Conservation (phyloP, 768 basidiomycete species). For the Rhodotorula kratochvilovae region DNA sequence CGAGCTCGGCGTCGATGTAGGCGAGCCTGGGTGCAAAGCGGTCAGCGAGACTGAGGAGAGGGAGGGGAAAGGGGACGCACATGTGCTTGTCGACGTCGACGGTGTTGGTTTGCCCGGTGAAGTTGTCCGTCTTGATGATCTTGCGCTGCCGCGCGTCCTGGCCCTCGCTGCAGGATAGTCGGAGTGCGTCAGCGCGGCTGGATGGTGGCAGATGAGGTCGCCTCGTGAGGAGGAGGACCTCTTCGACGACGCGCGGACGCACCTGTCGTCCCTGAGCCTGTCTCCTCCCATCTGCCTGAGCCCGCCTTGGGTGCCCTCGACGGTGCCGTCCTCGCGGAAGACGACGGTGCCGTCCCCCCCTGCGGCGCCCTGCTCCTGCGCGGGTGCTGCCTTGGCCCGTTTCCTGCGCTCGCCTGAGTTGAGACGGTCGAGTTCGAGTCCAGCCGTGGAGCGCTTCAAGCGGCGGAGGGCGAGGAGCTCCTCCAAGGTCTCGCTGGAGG, state of each 20-base stretch:
- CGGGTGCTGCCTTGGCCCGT: slow-evolving; percentile 62
- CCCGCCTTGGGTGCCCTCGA: slow-evolving; percentile 45
- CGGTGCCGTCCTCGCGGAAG: slow-evolving; percentile 10
- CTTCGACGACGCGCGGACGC: too few relatives aligned
- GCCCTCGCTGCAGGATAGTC: slow-evolving; percentile 56
- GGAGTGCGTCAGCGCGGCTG: background rate
- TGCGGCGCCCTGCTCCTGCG: slow-evolving; percentile 56
- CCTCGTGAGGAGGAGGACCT: too few relatives aligned
- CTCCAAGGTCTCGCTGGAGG: slow-evolving; percentile 52
- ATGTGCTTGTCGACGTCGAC: slow-evolving; percentile 98
- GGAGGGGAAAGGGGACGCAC: slow-evolving; percentile 53
- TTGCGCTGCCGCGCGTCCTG: slow-evolving; percentile 64
- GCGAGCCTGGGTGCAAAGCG: slow-evolving; percentile 67
- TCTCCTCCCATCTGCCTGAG: slow-evolving; percentile 43
- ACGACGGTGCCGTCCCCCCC: slow-evolving; percentile 44
- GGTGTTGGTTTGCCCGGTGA: slow-evolving; percentile 93
- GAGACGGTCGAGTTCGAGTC: slow-evolving; percentile 79
- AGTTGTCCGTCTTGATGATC: slow-evolving; percentile 62
- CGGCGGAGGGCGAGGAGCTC: slow-evolving; percentile 81
- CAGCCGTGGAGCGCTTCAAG: slow-evolving; percentile 58
- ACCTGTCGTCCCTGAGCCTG: slow-evolving; percentile 12
- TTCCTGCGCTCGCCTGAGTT: slow-evolving; percentile 67
- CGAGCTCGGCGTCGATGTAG: slow-evolving; percentile 91
- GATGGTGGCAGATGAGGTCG: too few relatives aligned
- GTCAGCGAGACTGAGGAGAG: background rate